Evolutionary conservation across 495 filamentous ascomycete genomes (phyloP).

Genomic region (Cudoniella acicularis): DNA sequence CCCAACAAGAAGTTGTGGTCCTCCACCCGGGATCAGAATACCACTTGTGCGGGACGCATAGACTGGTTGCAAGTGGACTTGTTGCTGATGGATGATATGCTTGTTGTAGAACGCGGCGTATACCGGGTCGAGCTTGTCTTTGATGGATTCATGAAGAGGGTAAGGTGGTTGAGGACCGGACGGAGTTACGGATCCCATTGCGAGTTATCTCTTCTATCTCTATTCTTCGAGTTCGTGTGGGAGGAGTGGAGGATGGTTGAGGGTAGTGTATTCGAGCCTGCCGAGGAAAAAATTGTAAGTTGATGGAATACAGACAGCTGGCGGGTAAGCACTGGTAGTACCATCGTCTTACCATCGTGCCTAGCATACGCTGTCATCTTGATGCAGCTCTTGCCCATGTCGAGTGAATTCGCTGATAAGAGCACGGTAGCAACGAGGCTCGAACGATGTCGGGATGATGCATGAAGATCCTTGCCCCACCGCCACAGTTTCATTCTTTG

Average conservation of each 20-base stretch:
- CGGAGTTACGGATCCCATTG: constrained; percentile 12
- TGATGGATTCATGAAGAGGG: constrained; percentile 49
- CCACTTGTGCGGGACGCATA: constrained; percentile 48
- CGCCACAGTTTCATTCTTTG: background rate
- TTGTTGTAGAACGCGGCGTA: constrained; percentile 54
- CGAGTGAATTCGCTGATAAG: background rate
- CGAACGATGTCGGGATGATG: background rate
- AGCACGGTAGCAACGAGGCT: background rate
- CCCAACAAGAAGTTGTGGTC: constrained; percentile 46
- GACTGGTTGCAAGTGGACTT: constrained; percentile 47
- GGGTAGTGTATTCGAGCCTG: background rate
- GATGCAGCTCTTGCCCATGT: background rate
- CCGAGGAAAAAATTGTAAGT: background rate
- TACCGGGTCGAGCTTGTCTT: constrained; percentile 42
- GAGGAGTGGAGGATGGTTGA: background rate
- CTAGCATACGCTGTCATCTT: background rate
- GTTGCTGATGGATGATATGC: constrained; percentile 42
- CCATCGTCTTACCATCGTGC: background rate
- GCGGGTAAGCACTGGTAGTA: background rate
- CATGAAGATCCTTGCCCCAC: background rate
- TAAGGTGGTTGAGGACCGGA: constrained; percentile 44
- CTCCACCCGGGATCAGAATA: constrained; percentile 51
- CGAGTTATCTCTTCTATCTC: background rate
- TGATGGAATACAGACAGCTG: background rate
- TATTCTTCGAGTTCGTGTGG: background rate